phyloP scores from a whole-genome alignment of 768 basidiomycete species.

The Termitomyces sp. region DNA sequence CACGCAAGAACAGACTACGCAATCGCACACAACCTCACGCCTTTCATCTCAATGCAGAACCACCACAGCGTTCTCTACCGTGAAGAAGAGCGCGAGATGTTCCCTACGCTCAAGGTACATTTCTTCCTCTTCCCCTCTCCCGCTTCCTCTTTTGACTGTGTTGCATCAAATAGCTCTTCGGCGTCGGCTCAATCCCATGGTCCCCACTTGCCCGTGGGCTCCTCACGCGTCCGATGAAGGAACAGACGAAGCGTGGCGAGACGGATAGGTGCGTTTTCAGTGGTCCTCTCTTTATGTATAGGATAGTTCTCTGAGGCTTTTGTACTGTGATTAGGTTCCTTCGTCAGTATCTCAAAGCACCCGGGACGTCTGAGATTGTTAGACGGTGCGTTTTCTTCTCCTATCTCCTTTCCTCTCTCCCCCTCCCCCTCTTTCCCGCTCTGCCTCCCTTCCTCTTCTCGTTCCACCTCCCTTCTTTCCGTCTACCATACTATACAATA shows the following conservation, averaged over 20 bases:
- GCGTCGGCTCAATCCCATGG: slow-evolving; percentile 58
- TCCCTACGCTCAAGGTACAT: slow-evolving; percentile 49
- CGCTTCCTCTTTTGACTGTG: too few species aligned
- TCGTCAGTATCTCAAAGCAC: slow-evolving; percentile 19
- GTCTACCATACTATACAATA: too few species aligned
- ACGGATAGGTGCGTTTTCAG: slow-evolving; percentile 35
- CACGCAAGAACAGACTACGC: slow-evolving; percentile 48
- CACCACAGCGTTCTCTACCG: slow-evolving; percentile 58
- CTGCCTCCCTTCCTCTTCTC: too few species aligned
- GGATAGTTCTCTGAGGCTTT: too few species aligned
- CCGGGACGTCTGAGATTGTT: slow-evolving; percentile 30
- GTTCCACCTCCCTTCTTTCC: too few species aligned
- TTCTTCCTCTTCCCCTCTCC: background rate
- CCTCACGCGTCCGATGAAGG: slow-evolving; percentile 35
- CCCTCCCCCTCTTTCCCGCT: too few species aligned
- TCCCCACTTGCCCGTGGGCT: slow-evolving; percentile 51
- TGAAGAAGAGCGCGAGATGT: slow-evolving; percentile 65
- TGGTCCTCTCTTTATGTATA: too few species aligned
- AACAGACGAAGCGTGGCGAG: slow-evolving; percentile 34
- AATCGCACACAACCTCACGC: slow-evolving; percentile 50
- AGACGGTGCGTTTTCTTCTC: slow-evolving; percentile 24
- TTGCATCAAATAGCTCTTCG: slow-evolving; percentile 34
- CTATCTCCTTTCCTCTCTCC: background rate
- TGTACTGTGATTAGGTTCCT: slow-evolving; percentile 12
- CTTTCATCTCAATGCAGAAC: slow-evolving; percentile 71